Conservation (phyloP, 768 basidiomycete genomes). For the Rhodotorula babjevae region DNA sequence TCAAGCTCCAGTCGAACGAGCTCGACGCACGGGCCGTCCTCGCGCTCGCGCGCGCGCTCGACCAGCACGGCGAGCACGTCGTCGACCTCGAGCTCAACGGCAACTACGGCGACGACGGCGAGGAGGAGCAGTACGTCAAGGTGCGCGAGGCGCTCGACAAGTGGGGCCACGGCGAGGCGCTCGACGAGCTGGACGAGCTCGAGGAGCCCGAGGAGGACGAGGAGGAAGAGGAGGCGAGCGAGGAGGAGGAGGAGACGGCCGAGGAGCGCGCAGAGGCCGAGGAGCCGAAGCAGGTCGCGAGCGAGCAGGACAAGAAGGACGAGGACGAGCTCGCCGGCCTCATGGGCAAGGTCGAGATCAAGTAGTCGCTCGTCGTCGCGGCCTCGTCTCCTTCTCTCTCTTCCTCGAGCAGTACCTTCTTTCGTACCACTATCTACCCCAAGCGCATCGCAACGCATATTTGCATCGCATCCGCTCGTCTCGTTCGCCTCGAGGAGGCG, state of each 20-base stretch:
- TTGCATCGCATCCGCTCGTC: too few species aligned
- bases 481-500: too few species aligned
- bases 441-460: too few species aligned
- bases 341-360: slow-evolving; percentile 57
- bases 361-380: not conserved
- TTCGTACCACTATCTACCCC: too few species aligned
- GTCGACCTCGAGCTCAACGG: slow-evolving; percentile 77
- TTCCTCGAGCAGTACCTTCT: too few species aligned
- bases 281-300: slow-evolving; percentile 41
- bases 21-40: slow-evolving; percentile 65
- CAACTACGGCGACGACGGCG: slow-evolving; percentile 53
- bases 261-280: not conserved
- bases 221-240: slow-evolving; percentile 60
- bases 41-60: slow-evolving; percentile 64
- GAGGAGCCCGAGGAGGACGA: slow-evolving; percentile 58
- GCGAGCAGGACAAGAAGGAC: slow-evolving; percentile 42
- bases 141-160: slow-evolving; percentile 50
- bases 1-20: slow-evolving; percentile 90
- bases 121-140: slow-evolving; percentile 52
- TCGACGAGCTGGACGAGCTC: slow-evolving; percentile 56
- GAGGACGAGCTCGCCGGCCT: slow-evolving; percentile 59
- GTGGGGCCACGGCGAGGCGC: slow-evolving; percentile 66
- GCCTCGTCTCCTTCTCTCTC: too few species aligned
- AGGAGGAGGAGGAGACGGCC: slow-evolving; percentile 42
- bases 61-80: slow-evolving; percentile 58